phyloP scores from a whole-genome alignment of 805 yeast species.

The Diddensiella transvaalensis region DNA sequence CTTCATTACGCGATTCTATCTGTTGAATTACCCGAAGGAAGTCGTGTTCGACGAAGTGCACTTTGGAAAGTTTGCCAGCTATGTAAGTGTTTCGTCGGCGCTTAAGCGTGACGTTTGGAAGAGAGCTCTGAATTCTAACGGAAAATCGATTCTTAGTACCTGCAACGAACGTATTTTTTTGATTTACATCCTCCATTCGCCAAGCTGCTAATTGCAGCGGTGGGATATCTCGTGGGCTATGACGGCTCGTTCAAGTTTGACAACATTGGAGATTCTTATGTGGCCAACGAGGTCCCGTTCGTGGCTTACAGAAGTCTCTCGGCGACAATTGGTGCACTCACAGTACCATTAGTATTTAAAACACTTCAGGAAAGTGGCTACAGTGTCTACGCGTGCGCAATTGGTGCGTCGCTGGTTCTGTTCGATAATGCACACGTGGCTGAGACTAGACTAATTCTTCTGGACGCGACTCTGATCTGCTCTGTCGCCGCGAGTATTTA shows the following conservation, averaged over 20 bases:
- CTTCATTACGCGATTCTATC: constrained; percentile 70
- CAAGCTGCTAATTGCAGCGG: constrained; percentile 82
- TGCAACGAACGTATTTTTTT: constrained; percentile 87
- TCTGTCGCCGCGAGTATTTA: constrained; percentile 79
- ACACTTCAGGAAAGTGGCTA: constrained; percentile 85
- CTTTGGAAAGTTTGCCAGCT: constrained; percentile 46
- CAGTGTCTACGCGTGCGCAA: constrained; percentile 70
- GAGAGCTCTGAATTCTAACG: not conserved
- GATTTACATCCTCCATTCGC: constrained; percentile 99
- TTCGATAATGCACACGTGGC: constrained; percentile 88
- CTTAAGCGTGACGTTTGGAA: not conserved
- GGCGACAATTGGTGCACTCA: constrained; percentile 76
- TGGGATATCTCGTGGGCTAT: constrained; percentile 86
- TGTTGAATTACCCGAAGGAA: constrained; percentile 62
- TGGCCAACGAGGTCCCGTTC: constrained; percentile 77
- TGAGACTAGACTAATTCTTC: constrained; percentile 83
- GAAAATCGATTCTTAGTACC: constrained; percentile 51
- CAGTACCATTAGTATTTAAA: constrained; percentile 77
- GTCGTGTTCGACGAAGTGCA: constrained; percentile 60
- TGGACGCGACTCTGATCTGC: constrained; percentile 84
- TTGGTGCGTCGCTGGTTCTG: constrained; percentile 71
- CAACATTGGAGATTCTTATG: constrained; percentile 78
- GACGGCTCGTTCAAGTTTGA: constrained; percentile 92
- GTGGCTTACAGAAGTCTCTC: constrained; percentile 74
- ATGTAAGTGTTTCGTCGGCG: constrained; percentile 4